Percentiles rank a stretch among this genome's conserved stretches.
Conservation (phyloP, 2,329 filamentous ascomycete species). For the Colletotrichum eremochloae region DNA sequence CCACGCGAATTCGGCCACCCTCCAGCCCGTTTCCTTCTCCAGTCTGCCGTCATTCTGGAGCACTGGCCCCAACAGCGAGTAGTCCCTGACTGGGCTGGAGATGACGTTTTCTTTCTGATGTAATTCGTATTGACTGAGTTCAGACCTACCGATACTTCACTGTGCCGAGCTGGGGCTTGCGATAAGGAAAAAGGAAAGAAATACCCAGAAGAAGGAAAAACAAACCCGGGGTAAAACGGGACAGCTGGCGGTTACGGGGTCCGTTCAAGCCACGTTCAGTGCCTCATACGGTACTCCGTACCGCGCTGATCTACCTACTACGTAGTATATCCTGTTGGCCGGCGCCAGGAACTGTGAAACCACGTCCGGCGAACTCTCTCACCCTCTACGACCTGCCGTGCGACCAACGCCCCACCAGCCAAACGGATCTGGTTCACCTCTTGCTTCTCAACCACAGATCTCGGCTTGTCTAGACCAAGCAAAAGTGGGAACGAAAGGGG, state of each 20-base stretch:
- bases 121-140: neutral
- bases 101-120: slow-evolving; percentile 17
- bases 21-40: neutral
- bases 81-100: neutral
- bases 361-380: neutral
- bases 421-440: slow-evolving; percentile 12
- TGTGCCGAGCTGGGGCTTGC: neutral
- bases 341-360: slow-evolving; percentile 3
- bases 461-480: neutral
- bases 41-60: slow-evolving; percentile 23
- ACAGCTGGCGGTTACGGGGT: slow-evolving; percentile 6
- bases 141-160: too few species aligned
- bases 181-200: neutral
- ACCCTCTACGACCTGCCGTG: neutral
- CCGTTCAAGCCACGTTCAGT: slow-evolving; percentile 29
- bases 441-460: slow-evolving; percentile 17
- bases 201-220: neutral
- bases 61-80: slow-evolving; percentile 12
- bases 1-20: slow-evolving; percentile 15
- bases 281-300: neutral
- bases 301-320: neutral
- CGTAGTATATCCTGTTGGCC: slow-evolving; percentile 6
- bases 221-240: slow-evolving; percentile 25
- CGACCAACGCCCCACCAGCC: slow-evolving; percentile 1
- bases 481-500: neutral